These are phyloP conservation scores for Cordyceps tenuipes DNA, from an alignment of 2,329 filamentous ascomycete genomes.

Conservation along the genomic window DNA sequence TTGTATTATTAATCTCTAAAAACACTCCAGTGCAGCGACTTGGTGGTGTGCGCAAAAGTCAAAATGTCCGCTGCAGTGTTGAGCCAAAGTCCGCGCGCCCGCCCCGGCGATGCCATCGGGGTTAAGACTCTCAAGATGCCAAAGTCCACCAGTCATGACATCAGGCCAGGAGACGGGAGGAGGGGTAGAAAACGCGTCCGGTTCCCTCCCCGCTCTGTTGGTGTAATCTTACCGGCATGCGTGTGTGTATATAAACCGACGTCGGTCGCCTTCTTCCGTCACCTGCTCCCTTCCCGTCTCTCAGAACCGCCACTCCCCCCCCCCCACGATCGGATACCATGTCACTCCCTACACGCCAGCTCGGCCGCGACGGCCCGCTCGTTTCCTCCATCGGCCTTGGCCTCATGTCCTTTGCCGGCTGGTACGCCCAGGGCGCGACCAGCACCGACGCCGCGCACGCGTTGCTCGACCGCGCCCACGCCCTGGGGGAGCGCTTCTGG, in stretches of 20 bases:
- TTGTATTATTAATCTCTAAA: no score
- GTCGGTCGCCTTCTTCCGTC: background rate
- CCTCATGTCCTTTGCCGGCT: conserved; percentile 30
- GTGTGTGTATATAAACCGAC: background rate
- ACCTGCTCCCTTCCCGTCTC: background rate
- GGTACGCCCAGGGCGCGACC: conserved; percentile 15
- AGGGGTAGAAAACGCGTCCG: background rate
- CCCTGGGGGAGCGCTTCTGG: conserved; percentile 34
- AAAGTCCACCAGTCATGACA: background rate
- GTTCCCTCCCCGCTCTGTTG: background rate
- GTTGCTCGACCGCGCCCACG: conserved; percentile 34
- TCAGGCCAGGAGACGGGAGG: background rate
- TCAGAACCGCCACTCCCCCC: background rate
- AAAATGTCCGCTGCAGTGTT: no score
- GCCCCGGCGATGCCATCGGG: background rate
- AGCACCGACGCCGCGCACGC: conserved; percentile 31
- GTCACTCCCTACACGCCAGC: conserved; percentile 10
- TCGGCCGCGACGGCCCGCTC: conserved; percentile 38
- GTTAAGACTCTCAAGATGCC: background rate
- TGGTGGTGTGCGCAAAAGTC: no score
- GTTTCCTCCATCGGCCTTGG: conserved; percentile 39
- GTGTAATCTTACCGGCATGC: background rate
- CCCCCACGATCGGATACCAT: background rate
- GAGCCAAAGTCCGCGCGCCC: no score
- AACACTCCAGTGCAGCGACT: no score